These are phyloP conservation scores for Blastobotrys persicus DNA, from an alignment of 1,139 yeast genomes.

Conservation along the genomic window DNA sequence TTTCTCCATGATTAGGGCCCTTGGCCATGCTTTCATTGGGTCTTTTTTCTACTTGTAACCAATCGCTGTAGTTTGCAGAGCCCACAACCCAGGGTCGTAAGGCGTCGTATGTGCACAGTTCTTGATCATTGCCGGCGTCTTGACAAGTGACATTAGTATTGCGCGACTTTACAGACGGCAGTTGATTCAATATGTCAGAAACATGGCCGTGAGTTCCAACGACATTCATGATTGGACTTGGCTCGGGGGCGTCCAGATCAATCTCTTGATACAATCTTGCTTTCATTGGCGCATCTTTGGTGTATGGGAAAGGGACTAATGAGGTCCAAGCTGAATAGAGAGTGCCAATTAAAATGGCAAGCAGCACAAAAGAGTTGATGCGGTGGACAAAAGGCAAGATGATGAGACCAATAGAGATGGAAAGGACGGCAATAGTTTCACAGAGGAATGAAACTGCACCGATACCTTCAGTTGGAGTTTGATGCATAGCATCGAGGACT, in stretches of 20 bases:
- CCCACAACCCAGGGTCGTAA: conserved; percentile 51
- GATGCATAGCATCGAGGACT: conserved; percentile 60
- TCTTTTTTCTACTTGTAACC: conserved; percentile 30
- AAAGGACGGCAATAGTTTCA: conserved; percentile 40
- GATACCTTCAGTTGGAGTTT: conserved; percentile 66
- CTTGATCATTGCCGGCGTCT: conserved; percentile 45
- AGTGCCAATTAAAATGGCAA: conserved; percentile 41
- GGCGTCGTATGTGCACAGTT: conserved; percentile 53
- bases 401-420: conserved; percentile 52
- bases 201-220: conserved; percentile 52
- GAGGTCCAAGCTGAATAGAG: conserved; percentile 43
- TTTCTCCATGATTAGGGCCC: conserved; percentile 64
- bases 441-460: conserved; percentile 50
- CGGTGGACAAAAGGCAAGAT: conserved; percentile 71
- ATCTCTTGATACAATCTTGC: conserved; percentile 62
- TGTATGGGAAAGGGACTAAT: conserved; percentile 51
- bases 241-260: conserved; percentile 42
- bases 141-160: conserved; percentile 40
- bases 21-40: conserved; percentile 17
- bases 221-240: conserved; percentile 45
- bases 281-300: conserved; percentile 61
- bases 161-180: conserved; percentile 58
- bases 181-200: conserved; percentile 47
- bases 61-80: conserved; percentile 41
- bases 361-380: conserved; percentile 52